These are phyloP conservation scores for Hydrangea macrophylla DNA, from an alignment of 148 eudicot species.

Conservation along the genomic window DNA sequence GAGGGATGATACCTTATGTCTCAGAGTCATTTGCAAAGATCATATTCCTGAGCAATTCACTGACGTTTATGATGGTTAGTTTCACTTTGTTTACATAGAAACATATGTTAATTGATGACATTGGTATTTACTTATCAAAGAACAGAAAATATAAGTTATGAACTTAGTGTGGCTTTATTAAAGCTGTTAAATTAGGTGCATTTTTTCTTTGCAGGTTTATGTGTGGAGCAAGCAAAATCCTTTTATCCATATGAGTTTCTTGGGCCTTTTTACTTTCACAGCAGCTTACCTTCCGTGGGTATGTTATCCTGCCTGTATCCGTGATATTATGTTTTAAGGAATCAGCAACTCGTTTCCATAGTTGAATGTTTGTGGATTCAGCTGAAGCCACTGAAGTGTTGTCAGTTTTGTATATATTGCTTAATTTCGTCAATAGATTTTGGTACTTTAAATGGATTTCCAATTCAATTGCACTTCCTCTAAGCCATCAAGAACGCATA, in stretches of 20 bases:
- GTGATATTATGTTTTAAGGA: background rate
- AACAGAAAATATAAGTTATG: too few species aligned
- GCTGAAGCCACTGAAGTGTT: background rate
- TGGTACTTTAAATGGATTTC: too few species aligned
- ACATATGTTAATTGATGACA: background rate
- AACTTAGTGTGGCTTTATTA: too few species aligned
- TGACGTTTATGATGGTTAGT: constrained; percentile 96
- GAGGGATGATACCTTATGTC: constrained; percentile 93
- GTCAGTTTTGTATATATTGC: background rate
- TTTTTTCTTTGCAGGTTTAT: constrained; percentile 74
- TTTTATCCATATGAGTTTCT: constrained; percentile 91
- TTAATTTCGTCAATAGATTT: too few species aligned
- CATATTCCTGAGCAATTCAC: constrained; percentile 92
- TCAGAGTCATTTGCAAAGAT: constrained; percentile 91
- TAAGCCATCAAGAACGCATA: too few species aligned
- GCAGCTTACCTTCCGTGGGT: constrained; percentile 99
- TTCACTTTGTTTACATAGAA: background rate
- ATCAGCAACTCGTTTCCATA: background rate
- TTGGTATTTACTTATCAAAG: too few species aligned
- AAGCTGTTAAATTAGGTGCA: too few species aligned
- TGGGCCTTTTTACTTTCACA: constrained; percentile 95
- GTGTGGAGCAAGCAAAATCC: constrained; percentile 99
- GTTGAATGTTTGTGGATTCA: background rate
- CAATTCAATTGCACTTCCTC: too few species aligned
- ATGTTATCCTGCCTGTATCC: constrained; percentile 20